Conservation (phyloP, 1,284 basidiomycete species). For the Ceratorhiza oryzae-sativae region DNA sequence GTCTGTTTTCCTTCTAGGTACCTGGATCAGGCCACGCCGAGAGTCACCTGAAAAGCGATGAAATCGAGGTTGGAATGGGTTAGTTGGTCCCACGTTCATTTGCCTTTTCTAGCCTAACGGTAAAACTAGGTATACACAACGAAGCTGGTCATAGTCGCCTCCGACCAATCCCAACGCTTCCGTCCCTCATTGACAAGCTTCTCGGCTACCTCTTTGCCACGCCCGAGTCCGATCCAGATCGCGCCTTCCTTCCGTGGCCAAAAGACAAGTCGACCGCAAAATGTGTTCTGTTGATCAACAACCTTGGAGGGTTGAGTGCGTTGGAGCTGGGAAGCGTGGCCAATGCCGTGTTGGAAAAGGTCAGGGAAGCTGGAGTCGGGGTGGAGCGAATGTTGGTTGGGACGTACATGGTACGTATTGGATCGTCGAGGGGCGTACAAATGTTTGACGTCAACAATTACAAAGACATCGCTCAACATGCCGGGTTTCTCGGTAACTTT, state of each 20-base stretch:
- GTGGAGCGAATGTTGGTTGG: conserved; percentile 70
- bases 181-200: conserved; percentile 74
- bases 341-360: conserved; percentile 44
- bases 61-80: conserved; percentile 83
- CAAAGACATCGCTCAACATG: conserved; percentile 89
- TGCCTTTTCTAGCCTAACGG: conserved; percentile 24
- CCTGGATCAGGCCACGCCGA: conserved; percentile 75
- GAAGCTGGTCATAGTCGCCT: conserved; percentile 80
- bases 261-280: conserved; percentile 58
- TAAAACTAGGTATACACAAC: conserved; percentile 83
- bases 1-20: conserved; percentile 57
- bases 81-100: conserved; percentile 31
- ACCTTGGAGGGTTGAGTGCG: conserved; percentile 85
- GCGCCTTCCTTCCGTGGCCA: conserved; percentile 84
- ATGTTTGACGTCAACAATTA: conserved; percentile 3
- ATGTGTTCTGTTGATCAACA: conserved; percentile 74
- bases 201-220: conserved; percentile 77
- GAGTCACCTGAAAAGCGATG: conserved; percentile 65
- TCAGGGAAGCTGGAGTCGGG: background rate
- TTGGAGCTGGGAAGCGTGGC: conserved; percentile 81
- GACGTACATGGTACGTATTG: conserved; percentile 75
- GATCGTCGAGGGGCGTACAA: background rate
- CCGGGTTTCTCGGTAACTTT: conserved; percentile 92
- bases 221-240: conserved; percentile 67
- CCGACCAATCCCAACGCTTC: conserved; percentile 72